Base-by-base conservation (phyloP, 2,329 filamentous ascomycete species). In the Achaetomium macrosporum region DNA sequence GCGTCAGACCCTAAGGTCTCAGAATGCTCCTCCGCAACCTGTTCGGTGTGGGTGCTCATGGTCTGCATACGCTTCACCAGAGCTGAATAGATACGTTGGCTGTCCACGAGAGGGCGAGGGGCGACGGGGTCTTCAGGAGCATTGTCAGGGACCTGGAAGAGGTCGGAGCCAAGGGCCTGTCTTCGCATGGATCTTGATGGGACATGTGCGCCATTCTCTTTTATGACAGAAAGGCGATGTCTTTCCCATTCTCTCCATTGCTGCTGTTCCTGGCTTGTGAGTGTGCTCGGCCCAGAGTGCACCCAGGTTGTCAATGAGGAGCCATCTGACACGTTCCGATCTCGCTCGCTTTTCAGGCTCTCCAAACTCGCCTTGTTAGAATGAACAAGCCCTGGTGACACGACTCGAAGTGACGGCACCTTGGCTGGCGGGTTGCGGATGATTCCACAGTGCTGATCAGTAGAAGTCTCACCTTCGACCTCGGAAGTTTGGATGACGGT, bases 221-320 rank as follows among this genome's bases (percentile, higher is more conserved):
- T 79, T 62, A 87, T 86, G 20, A 83, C 74, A 2, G 82, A 84
- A n/a, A 87, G 68, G 1, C 81, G 76, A 61, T 85, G 77, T 16
- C 71, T 66, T 54, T 80, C 72, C 72, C 76, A 69, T 55, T 79
- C 75, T 1, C 64, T 68, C 50, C 63, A 63, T 5, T 68, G 42
- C 50, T 64, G 52, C 57, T 69, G 47, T 54, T 73, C 54, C 71
- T 75, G 54, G 65, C 69, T 80, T 6, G 75, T 68, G 2, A 79
- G 76, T 2, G 78, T 82, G 52, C 76, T 76, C 1, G 75, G 73
- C 1, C 78, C 80, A 0, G 85, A 87, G 56, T 82, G 81, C 5
- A 78, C 79, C 86, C 86, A 89, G 65, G 85, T 90, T 2, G 85
- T 88, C 47, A 88, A 80, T 19, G 83, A 86, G 58, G 72, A 79